Evolutionary conservation across 1,139 yeast genomes (phyloP), one percentile per base, ranked within the genome.

Genomic region (Debaryomycetaceae sp.): DNA sequence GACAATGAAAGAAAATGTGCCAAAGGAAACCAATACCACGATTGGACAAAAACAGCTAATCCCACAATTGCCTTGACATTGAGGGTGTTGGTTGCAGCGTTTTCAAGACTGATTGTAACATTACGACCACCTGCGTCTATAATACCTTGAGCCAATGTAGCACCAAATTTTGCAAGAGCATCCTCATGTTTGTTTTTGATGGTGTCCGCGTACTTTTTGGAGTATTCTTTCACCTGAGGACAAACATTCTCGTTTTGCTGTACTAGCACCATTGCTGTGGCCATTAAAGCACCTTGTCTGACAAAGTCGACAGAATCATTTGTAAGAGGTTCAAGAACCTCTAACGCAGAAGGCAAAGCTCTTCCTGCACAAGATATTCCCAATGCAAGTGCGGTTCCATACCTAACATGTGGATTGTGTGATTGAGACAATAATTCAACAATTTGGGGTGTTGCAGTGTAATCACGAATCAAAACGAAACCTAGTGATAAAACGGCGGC

Each of bases 91-190:
- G 97, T 89, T 54, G 89, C 93, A n/a, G 83, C 60, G 62, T 93
- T 88, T 65, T 93, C 98, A 46, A 93, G 75, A 55, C 87, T 87
- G 52, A 93, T 90, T 0, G 98, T 91, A n/a, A 88, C 96, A 59
- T 95, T 93, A 63, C 99, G 83, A 20, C 99, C 99, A 68, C 99
- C 98, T 11, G 99, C 99, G 69, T 93, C 98, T 63, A 95, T 85
- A 54, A 93, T 93, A 65, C 99, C 99, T 70, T 91, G 98, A 9
- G 97, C 93, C 44, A 95, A 73, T 17, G 97, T 89, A 36, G 99
- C 98, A 62, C 99, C 99, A 66, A 91, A 93, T 68, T 90, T 91
- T 38, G 98, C 97, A 68, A 95, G 79, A 6, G 97, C 96, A 68
- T 93, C 99, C 68, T 91, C 97, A 57, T 89, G 96, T 68, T 93